A percentile compares a stretch with the other conserved stretches of the same genome.
Evolutionary conservation across 495 filamentous ascomycete species (phyloP).

Genomic region (Sporormia fimetaria): DNA sequence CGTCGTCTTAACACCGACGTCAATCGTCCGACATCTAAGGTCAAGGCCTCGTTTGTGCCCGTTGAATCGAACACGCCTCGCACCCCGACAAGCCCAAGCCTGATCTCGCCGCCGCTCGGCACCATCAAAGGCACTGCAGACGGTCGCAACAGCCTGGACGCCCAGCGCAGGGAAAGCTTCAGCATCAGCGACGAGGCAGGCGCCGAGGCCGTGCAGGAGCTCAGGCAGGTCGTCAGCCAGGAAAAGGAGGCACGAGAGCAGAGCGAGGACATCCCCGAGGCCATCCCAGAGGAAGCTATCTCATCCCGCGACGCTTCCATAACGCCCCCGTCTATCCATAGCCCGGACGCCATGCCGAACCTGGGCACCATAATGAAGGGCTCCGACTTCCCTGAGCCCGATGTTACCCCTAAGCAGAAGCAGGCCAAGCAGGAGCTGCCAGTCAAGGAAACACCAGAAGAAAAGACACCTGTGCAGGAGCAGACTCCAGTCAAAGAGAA

Average conservation of each 20-base stretch:
- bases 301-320: slow-evolving; percentile 14
- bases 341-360: slow-evolving; percentile 18
- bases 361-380: slow-evolving; percentile 27
- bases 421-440: neutral
- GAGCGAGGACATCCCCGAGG: slow-evolving; percentile 22
- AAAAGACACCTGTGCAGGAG: neutral
- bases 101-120: no score
- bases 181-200: slow-evolving; percentile 21
- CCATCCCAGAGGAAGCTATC: slow-evolving; percentile 28
- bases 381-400: slow-evolving; percentile 22
- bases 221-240: slow-evolving; percentile 28
- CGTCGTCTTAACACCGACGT: slow-evolving; percentile 34
- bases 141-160: slow-evolving; percentile 21
- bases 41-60: slow-evolving; percentile 73
- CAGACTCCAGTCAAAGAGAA: neutral
- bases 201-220: slow-evolving; percentile 14
- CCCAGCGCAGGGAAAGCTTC: slow-evolving; percentile 27
- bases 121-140: slow-evolving; percentile 16
- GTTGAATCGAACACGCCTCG: slow-evolving; percentile 51
- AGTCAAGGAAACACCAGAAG: neutral
- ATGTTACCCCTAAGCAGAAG: neutral
- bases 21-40: slow-evolving; percentile 56
- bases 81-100: slow-evolving; percentile 9
- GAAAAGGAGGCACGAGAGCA: slow-evolving; percentile 27
- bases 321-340: slow-evolving; percentile 14